A percentile compares a stretch with the other conserved stretches of the same genome.
phyloP scores from a whole-genome alignment of 306 rosid genomes.

The Quillaja saponaria region DNA sequence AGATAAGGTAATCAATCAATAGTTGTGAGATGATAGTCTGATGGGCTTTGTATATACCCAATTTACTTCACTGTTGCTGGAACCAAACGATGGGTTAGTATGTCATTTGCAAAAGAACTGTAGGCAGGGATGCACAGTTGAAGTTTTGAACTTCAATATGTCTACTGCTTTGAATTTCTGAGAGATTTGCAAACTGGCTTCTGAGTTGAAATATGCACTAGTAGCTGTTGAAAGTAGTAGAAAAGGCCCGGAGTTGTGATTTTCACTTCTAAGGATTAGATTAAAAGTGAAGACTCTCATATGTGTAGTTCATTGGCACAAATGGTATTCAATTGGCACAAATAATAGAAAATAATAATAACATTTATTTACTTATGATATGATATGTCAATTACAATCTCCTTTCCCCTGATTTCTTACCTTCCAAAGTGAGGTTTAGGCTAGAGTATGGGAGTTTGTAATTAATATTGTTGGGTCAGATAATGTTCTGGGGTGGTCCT shows the following conservation, averaged over 20 bases:
- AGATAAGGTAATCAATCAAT: too few species aligned
- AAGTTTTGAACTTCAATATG: constrained; percentile 6
- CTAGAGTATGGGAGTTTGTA: constrained; percentile 13
- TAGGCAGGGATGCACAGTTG: neutral
- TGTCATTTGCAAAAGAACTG: neutral
- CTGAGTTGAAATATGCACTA: neutral
- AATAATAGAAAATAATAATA: neutral
- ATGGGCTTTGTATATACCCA: too few species aligned
- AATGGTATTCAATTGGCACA: constrained; percentile 14
- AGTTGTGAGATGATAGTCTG: too few species aligned
- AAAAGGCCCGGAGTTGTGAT: constrained; percentile 1
- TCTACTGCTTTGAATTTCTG: neutral
- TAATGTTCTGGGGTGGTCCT: neutral
- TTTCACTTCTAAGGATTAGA: constrained; percentile 1
- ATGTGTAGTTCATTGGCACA: neutral
- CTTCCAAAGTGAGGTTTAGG: constrained; percentile 21
- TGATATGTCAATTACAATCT: neutral
- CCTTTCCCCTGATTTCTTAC: constrained; percentile 4
- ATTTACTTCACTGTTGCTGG: too few species aligned
- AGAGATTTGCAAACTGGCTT: constrained; percentile 4
- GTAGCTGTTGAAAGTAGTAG: neutral
- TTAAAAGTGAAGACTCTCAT: neutral
- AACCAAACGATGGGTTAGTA: neutral
- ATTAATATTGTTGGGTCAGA: neutral
- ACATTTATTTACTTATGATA: neutral